Conservation (phyloP, 2,329 filamentous ascomycete species). For the Diaporthe sp. region DNA sequence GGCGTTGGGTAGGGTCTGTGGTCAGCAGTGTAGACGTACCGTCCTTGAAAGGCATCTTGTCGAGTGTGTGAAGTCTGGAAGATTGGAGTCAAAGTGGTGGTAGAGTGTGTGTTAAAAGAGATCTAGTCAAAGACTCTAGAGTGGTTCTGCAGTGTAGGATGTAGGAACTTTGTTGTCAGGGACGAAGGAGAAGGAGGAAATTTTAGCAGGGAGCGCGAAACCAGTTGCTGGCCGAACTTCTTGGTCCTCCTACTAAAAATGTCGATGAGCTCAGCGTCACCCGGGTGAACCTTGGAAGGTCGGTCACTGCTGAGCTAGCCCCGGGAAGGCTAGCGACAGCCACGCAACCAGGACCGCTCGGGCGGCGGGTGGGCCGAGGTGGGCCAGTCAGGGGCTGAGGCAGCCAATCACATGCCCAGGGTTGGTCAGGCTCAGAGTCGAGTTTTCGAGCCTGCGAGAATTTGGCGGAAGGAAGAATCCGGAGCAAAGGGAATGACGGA, state of each 20-base stretch:
- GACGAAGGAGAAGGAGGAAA: constrained; percentile 26
- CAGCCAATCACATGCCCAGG: constrained; percentile 41
- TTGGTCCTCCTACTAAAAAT: constrained; percentile 29
- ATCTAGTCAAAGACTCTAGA: constrained; percentile 24
- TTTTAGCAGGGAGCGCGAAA: constrained; percentile 34
- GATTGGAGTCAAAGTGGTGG: constrained; percentile 42
- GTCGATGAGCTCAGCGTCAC: constrained; percentile 40
- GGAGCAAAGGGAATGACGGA: constrained; percentile 11
- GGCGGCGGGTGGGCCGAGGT: neutral
- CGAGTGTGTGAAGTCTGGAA: constrained; percentile 45
- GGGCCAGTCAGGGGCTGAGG: constrained; percentile 30
- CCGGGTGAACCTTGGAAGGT: constrained; percentile 19
- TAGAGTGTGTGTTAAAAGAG: constrained; percentile 18
- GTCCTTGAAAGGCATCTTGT: constrained; percentile 56
- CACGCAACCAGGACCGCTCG: constrained; percentile 9
- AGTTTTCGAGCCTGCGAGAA: constrained; percentile 38
- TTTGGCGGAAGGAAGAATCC: constrained; percentile 38
- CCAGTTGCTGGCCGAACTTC: constrained; percentile 24
- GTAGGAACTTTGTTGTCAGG: constrained; percentile 1
- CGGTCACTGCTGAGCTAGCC: constrained; percentile 22
- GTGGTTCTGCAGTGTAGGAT: neutral
- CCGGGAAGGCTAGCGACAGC: constrained; percentile 28
- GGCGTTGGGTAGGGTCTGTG: constrained; percentile 40
- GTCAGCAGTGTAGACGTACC: constrained; percentile 50
- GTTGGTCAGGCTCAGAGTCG: constrained; percentile 35